These are phyloP conservation scores for Solanum commersonii DNA, from an alignment of 257 asterid genomes.

Conservation along the genomic window DNA sequence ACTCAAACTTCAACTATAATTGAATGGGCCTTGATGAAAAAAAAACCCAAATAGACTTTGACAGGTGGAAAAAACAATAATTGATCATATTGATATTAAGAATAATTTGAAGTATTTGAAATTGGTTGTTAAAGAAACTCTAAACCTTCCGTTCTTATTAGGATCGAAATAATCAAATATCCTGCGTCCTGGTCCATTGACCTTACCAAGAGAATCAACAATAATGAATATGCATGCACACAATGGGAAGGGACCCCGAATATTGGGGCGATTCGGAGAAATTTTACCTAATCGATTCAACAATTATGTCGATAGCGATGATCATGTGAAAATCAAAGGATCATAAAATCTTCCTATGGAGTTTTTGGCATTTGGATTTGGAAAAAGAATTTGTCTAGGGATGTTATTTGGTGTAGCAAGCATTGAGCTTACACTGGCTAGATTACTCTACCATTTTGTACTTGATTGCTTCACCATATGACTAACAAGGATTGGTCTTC, in stretches of 20 bases:
- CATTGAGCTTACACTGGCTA: too few relatives aligned
- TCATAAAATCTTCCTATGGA: not conserved
- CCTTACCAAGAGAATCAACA: constrained; percentile 3
- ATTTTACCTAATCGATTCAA: not conserved
- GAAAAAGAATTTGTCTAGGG: constrained; percentile 15
- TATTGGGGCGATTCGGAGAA: not conserved
- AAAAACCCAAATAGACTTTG: constrained; percentile 1
- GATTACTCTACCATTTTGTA: too few relatives aligned
- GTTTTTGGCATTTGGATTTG: not conserved
- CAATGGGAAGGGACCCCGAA: not conserved
- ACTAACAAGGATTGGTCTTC: too few relatives aligned
- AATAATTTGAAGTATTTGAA: constrained; percentile 7
- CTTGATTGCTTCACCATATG: too few relatives aligned
- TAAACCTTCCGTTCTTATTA: not conserved
- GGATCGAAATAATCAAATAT: too few relatives aligned
- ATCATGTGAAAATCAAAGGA: not conserved
- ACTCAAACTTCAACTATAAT: constrained; percentile 11
- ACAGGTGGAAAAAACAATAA: not conserved
- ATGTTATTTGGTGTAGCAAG: not conserved
- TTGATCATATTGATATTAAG: constrained; percentile 6
- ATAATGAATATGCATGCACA: constrained; percentile 5
- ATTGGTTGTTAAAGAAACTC: not conserved
- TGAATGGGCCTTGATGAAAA: constrained; percentile 14
- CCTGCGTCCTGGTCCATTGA: not conserved
- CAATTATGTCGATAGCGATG: too few relatives aligned